Conservation (phyloP, 2,329 filamentous ascomycete genomes). For the Beauveria brongniartii region DNA sequence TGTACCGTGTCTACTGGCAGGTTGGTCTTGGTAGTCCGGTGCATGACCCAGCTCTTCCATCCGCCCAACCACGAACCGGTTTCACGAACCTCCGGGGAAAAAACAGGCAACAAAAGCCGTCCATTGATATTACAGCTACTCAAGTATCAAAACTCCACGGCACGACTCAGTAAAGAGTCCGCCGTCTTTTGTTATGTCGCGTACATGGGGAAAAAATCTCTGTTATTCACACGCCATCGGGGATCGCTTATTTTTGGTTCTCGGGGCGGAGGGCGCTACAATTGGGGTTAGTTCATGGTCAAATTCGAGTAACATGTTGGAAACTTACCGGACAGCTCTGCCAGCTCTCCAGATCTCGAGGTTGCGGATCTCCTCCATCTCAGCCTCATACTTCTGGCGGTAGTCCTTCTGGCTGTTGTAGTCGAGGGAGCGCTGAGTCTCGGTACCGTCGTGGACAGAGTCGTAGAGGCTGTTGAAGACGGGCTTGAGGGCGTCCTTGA, state of each 20-base stretch:
- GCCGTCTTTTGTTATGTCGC: slow-evolving; percentile 3
- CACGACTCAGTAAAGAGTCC: not conserved
- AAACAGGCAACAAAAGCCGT: not conserved
- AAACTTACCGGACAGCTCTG: slow-evolving; percentile 79
- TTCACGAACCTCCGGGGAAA: not conserved
- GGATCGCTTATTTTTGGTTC: slow-evolving; percentile 62
- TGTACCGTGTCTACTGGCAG: not conserved
- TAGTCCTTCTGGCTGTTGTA: slow-evolving; percentile 97
- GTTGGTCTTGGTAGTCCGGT: not conserved
- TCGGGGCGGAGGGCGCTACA: slow-evolving; percentile 68
- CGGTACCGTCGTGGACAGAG: slow-evolving; percentile 79
- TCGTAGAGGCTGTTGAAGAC: slow-evolving; percentile 98
- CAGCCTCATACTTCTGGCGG: slow-evolving; percentile 92
- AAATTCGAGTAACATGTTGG: not conserved
- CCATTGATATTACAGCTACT: slow-evolving; percentile 8
- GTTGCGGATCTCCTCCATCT: slow-evolving; percentile 97
- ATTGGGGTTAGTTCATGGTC: slow-evolving; percentile 15
- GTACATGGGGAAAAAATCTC: not conserved
- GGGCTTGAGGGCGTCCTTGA: slow-evolving; percentile 98
- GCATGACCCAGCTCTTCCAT: not conserved
- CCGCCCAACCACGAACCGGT: too few species aligned
- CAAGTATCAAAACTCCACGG: slow-evolving; percentile 10
- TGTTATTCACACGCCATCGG: slow-evolving; percentile 1
- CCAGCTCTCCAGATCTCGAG: slow-evolving; percentile 99
- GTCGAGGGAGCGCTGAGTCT: slow-evolving; percentile 93